Evolutionary conservation across 2,329 filamentous ascomycete genomes (phyloP), one percentile per base, ranked within the genome.

Genomic region (Neurospora sp.): DNA sequence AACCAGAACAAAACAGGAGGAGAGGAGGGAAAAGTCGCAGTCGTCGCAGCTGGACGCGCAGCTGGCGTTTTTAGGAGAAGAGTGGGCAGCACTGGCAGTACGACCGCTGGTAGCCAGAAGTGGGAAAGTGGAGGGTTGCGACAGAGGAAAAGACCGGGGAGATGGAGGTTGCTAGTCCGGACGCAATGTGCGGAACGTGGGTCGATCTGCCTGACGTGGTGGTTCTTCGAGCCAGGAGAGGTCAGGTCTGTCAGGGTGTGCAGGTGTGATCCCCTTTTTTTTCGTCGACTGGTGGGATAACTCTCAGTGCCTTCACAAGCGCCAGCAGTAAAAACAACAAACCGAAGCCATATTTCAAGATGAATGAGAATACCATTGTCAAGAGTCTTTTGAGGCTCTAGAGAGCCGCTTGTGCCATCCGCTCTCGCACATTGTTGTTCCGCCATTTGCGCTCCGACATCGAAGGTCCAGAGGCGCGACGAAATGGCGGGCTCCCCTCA

Each of bases 71-170:
- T 62, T 62, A 62, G 52, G 28, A 62, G 52, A 62, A 62, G 52
- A 62, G 52, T 62, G 52, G 52, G 28, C 52, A 62, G 52, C 52
- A 62, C 52, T 62, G 52, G 52, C 52, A 62, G 52, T 33, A 36
- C 28, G 52, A 62, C 23, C 52, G 28, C 52, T 33, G 52, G 15
- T 62, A 62, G 67, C 69, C 66, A 71, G 52, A 62, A 36, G 52
- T 62, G 52, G 52, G 52, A 62, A 70, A 71, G 72, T 71, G 73
- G 72, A 74, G 72, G 74, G 74, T 73, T 74, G 73, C 72, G 70
- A 70, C 74, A 73, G 71, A 72, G 70, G 71, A 72, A 75, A 74
- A 71, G 74, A 72, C 74, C 73, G 73, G 75, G 74, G 74, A 75
- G 73, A 72, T 72, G 72, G 73, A 72, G 57, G 71, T 73, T 74